phyloP scores from a whole-genome alignment of 1,284 basidiomycete genomes.

The Abortiporus biennis region DNA sequence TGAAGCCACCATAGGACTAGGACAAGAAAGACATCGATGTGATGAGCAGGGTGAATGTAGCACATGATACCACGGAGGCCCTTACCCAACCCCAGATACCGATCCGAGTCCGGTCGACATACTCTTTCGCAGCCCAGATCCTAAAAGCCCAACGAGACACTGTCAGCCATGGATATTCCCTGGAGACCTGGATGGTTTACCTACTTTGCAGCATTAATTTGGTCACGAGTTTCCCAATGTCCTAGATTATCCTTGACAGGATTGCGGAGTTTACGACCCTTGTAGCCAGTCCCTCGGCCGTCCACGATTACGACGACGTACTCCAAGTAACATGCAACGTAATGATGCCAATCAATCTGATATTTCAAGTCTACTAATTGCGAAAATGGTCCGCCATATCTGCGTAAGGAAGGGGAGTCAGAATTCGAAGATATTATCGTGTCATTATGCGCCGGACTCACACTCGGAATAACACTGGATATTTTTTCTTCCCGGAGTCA shows the following conservation, averaged over 20 bases:
- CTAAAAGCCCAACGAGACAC: no score
- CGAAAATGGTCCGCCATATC: conserved; percentile 87
- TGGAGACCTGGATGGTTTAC: conserved; percentile 22
- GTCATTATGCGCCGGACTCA: conserved; percentile 36
- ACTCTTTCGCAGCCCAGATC: conserved; percentile 70
- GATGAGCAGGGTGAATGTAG: no score
- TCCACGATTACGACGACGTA: conserved; percentile 89
- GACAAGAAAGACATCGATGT: background rate
- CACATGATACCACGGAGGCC: no score
- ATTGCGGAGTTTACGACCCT: conserved; percentile 79
- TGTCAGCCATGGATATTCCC: background rate
- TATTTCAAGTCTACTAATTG: conserved; percentile 72
- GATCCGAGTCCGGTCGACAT: conserved; percentile 77
- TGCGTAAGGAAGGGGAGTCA: conserved; percentile 23
- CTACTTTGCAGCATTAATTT: conserved; percentile 79
- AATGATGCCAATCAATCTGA: conserved; percentile 80
- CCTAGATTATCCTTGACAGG: conserved; percentile 84
- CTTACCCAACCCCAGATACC: conserved; percentile 95
- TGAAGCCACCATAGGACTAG: conserved; percentile 91
- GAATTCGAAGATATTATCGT: background rate
- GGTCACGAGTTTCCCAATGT: conserved; percentile 81
- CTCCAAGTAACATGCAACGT: conserved; percentile 75
- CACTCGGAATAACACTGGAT: conserved; percentile 88
- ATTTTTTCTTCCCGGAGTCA: conserved; percentile 85
- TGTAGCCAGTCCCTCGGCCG: conserved; percentile 91